Conservation (phyloP, 2,329 filamentous ascomycete species). For the Kalaharituber pfeilii region DNA sequence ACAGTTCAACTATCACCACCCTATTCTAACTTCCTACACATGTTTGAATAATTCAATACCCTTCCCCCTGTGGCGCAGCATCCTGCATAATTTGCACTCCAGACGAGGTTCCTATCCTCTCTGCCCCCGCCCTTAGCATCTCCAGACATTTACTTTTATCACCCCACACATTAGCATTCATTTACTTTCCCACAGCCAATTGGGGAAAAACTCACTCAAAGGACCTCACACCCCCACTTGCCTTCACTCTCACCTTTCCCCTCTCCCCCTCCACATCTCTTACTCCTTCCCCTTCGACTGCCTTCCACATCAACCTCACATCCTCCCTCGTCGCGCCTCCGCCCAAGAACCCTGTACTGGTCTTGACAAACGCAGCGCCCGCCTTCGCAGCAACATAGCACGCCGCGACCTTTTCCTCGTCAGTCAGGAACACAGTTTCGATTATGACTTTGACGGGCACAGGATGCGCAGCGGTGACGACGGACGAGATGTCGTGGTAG, state of each 20-base stretch:
- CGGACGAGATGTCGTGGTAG: conserved; percentile 18
- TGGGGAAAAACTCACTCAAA: conserved; percentile 14
- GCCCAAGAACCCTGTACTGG: conserved; percentile 22
- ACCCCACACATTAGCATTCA: background rate
- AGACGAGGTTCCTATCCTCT: conserved; percentile 21
- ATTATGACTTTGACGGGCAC: conserved; percentile 22
- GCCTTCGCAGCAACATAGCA: conserved; percentile 21
- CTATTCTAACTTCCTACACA: too few relatives aligned
- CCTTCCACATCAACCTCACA: conserved; percentile 21
- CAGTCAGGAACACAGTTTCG: conserved; percentile 20
- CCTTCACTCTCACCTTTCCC: conserved; percentile 20
- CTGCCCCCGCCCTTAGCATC: conserved; percentile 21
- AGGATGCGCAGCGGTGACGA: conserved; percentile 15
- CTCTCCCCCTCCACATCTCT: conserved; percentile 18
- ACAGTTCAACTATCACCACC: too few relatives aligned
- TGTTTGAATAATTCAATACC: conserved; percentile 6
- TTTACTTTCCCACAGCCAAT: background rate
- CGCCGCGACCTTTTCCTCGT: conserved; percentile 21
- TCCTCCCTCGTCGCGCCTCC: conserved; percentile 20
- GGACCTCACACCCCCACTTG: conserved; percentile 20
- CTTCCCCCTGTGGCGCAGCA: background rate
- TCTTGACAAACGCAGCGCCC: conserved; percentile 22
- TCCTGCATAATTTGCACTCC: conserved; percentile 14
- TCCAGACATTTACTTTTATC: conserved; percentile 1
- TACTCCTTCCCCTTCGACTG: conserved; percentile 17